These are phyloP conservation scores for Exophiala alcalophila DNA, from an alignment of 2,329 filamentous ascomycete species.

Conservation along the genomic window DNA sequence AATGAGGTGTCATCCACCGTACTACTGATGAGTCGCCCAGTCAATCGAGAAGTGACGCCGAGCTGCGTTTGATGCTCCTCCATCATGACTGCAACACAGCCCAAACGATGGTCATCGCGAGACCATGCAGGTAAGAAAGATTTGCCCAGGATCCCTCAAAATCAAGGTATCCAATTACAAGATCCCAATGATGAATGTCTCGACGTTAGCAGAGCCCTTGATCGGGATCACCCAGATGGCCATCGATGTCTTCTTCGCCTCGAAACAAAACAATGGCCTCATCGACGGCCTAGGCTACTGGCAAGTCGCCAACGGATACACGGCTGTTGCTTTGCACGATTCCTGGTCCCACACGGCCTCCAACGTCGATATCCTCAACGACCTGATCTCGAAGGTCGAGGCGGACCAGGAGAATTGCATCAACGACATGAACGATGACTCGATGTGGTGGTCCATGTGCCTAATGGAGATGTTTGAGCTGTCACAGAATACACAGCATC, in stretches of 20 bases:
- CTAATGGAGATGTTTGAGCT: slow-evolving; percentile 20
- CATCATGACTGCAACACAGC: background rate
- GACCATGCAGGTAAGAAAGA: too few relatives aligned
- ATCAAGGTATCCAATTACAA: background rate
- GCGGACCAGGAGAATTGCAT: slow-evolving; percentile 16
- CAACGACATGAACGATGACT: slow-evolving; percentile 27
- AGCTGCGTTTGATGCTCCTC: slow-evolving; percentile 6
- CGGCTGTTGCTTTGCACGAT: slow-evolving; percentile 24
- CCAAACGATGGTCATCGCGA: background rate
- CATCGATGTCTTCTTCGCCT: slow-evolving; percentile 22
- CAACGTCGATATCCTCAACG: slow-evolving; percentile 10
- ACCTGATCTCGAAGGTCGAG: slow-evolving; percentile 17
- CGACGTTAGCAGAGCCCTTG: slow-evolving; percentile 1
- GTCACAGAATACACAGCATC: slow-evolving; percentile 5
- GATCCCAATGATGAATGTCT: slow-evolving; percentile 9
- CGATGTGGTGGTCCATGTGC: slow-evolving; percentile 26
- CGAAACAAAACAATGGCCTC: slow-evolving; percentile 18
- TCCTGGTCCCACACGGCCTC: slow-evolving; percentile 18
- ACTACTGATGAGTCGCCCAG: too few relatives aligned
- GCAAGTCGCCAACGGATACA: slow-evolving; percentile 27
- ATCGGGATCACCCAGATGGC: slow-evolving; percentile 17
- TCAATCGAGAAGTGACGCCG: too few relatives aligned
- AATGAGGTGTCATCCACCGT: too few relatives aligned
- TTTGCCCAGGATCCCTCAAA: background rate
- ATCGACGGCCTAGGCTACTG: slow-evolving; percentile 24